Conservation (phyloP, 805 yeast species). For the Tetrapisispora pingtungensis region DNA sequence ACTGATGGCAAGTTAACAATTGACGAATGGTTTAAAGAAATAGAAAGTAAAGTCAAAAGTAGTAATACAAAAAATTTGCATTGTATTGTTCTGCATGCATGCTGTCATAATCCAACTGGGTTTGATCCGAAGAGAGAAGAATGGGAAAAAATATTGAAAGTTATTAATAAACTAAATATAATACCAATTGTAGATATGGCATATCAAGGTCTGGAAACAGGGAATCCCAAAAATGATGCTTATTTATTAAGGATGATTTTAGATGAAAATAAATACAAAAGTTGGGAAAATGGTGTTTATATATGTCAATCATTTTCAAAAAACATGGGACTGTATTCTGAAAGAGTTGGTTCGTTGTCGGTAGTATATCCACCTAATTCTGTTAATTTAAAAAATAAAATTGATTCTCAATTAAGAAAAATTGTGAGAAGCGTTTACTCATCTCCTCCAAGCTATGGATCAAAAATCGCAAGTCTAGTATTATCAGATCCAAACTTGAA, state of each 20-base stretch:
- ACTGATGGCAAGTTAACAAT: constrained; percentile 59
- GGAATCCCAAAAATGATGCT: constrained; percentile 67
- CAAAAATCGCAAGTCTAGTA: constrained; percentile 75
- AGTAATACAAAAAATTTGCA: constrained; percentile 42
- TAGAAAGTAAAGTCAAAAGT: constrained; percentile 33
- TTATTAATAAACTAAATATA: constrained; percentile 46
- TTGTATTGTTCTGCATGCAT: constrained; percentile 70
- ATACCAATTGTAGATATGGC: constrained; percentile 88
- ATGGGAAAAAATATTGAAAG: constrained; percentile 67
- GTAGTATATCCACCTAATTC: constrained; percentile 38
- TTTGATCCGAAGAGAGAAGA: constrained; percentile 76
- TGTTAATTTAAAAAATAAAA: constrained; percentile 42
- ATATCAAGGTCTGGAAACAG: constrained; percentile 91
- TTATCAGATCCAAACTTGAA: constrained; percentile 51
- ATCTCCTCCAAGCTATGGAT: constrained; percentile 92
- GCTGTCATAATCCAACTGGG: constrained; percentile 97
- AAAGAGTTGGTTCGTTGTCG: constrained; percentile 75
- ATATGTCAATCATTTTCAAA: constrained; percentile 90
- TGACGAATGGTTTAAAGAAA: constrained; percentile 50
- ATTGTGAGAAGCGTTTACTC: constrained; percentile 81
- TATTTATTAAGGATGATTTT: constrained; percentile 36
- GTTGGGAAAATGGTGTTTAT: constrained; percentile 41
- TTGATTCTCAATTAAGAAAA: constrained; percentile 74
- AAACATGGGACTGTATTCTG: constrained; percentile 92
- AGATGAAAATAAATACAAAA: constrained; percentile 11